Evolutionary conservation across 1,284 basidiomycete species (phyloP), one percentile per base, ranked within the genome.

Genomic region (Microbotryum silenes-acaulis): DNA sequence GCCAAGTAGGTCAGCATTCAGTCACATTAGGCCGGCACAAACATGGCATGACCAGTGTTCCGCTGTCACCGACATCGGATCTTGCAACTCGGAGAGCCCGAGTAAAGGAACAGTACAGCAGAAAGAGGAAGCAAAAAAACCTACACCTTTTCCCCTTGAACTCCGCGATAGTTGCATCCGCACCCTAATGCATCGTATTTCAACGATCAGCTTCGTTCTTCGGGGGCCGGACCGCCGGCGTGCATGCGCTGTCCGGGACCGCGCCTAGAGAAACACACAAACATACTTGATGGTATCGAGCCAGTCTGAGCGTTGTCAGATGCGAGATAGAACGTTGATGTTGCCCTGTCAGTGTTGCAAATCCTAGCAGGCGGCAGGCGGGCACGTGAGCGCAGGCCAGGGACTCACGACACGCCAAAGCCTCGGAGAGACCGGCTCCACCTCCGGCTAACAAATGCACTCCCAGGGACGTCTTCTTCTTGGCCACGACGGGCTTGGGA

Each of bases 371-470:
- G 12, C 37, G 37, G 37, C 12, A 42, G 6, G 37, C 37, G 16
- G 4, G 37, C 37, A 42, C 37, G 33, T 29, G 42, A 16, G 10
- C 27, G 20, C 20, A 20, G 44, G 45, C 31, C 47, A n/a, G 29
- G 51, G 56, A 54, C 59, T 44, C 37, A 62, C 59, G 72, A 56
- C 70, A 72, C 9, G 62, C 65, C 44, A 88, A 87, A 61, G 91
- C 91, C 78, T 97, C 92, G 75, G 91, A 89, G 57, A 86, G 85
- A 64, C 92, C 92, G 37, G 91, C 92, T 37, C 87, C 82, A 51
- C 92, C 92, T 68, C 92, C 92, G 48, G 92, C 92, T 47, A 87
- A 87, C 72, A 96, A 84, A 74, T 97, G 91, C 52, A 87, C 92
- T 44, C 88, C 89, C 70, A 96, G 88, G 16, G 79, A 79, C 16